These are phyloP conservation scores for Solanum bulbocastanum DNA, from an alignment of 257 asterid species.

Conservation along the genomic window DNA sequence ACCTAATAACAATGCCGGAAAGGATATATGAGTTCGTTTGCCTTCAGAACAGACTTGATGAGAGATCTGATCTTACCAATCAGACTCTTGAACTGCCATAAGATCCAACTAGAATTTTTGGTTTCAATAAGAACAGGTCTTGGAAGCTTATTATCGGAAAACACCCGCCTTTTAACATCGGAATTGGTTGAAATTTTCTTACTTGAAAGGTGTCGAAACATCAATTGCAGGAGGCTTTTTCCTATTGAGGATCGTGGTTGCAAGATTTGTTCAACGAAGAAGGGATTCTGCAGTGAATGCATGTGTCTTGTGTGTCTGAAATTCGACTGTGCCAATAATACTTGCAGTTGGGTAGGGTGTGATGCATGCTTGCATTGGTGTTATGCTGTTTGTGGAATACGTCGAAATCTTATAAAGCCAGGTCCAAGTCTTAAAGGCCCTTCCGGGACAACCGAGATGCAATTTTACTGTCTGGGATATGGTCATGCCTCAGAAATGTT, in stretches of 20 bases:
- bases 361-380: conserved; percentile 95
- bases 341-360: conserved; percentile 99
- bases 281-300: conserved; percentile 92
- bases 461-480: conserved; percentile 81
- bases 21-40: conserved; percentile 40
- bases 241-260: conserved; percentile 90
- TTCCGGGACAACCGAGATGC: conserved; percentile 69
- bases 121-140: conserved; percentile 70
- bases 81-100: conserved; percentile 63
- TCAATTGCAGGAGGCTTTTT: conserved; percentile 52
- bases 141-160: conserved; percentile 40
- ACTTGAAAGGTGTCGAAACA: conserved; percentile 75
- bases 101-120: conserved; percentile 58
- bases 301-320: conserved; percentile 87
- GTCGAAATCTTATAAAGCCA: conserved; percentile 57
- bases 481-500: conserved; percentile 90
- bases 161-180: conserved; percentile 21
- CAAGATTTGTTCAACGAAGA: conserved; percentile 70
- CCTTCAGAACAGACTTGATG: conserved; percentile 59
- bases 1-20: conserved; percentile 28
- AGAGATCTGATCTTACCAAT: conserved; percentile 68
- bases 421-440: conserved; percentile 62
- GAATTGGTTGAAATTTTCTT: conserved; percentile 69
- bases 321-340: conserved; percentile 77
- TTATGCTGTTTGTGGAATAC: conserved; percentile 75